Evolutionary conservation across 257 asterid species (phyloP).

Genomic region (Anisodus tanguticus): DNA sequence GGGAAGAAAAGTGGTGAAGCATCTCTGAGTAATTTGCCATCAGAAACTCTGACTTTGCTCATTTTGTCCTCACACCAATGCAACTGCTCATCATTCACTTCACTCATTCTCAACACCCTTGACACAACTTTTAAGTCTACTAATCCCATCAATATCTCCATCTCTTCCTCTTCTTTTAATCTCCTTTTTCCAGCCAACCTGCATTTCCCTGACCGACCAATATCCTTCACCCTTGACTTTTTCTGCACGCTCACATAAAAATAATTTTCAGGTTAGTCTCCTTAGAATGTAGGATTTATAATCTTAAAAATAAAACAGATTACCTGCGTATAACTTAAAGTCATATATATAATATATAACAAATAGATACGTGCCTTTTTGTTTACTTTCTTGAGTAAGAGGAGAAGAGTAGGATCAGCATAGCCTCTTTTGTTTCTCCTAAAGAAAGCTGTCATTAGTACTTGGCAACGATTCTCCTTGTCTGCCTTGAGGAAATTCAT

Average conservation of each 20-base stretch:
- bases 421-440: constrained; percentile 60
- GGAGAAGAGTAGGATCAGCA: constrained; percentile 65
- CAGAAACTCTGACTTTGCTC: constrained; percentile 78
- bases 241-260: constrained; percentile 48
- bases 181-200: constrained; percentile 48
- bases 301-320: background rate
- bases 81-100: constrained; percentile 69
- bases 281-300: background rate
- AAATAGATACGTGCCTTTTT: constrained; percentile 51
- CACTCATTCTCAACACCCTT: constrained; percentile 79
- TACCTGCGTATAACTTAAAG: too few species aligned
- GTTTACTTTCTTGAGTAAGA: constrained; percentile 69
- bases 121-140: constrained; percentile 83
- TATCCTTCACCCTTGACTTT: constrained; percentile 64
- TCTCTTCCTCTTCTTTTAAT: constrained; percentile 54
- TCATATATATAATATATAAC: too few species aligned
- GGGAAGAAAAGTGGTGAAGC: constrained; percentile 91
- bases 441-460: constrained; percentile 58
- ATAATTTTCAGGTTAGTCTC: background rate
- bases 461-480: constrained; percentile 62
- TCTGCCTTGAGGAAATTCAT: constrained; percentile 85
- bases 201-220: constrained; percentile 58
- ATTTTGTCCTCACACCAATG: constrained; percentile 94
- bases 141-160: constrained; percentile 72
- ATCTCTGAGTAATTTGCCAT: constrained; percentile 82